Evolutionary conservation across 148 eudicot genomes (phyloP), one percentile per base, ranked within the genome.

Genomic region (Arbutus unedo): DNA sequence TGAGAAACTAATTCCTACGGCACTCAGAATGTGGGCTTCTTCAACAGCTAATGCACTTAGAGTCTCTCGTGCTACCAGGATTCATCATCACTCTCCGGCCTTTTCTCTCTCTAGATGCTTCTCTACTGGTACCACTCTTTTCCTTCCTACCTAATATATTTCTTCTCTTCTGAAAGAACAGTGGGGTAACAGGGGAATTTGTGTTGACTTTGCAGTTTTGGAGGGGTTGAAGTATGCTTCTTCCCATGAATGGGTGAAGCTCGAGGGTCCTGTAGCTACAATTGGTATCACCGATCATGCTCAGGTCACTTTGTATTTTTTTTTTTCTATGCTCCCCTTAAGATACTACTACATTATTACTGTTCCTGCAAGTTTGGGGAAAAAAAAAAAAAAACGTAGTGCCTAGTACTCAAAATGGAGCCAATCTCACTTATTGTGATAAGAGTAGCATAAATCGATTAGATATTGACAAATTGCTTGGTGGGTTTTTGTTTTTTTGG

Each of bases 251-350:
- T 95, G 97, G 98, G 98, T 95, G 83, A 95, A 95, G 87, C 94
- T 91, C 83, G 98, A 95, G 43, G 98, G 98, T 50, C 79, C 93
- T 45, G 94, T 95, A 78, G 99, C 98, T 81, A 94, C 97, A 76
- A 86, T 97, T 89, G 99, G 99, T 66, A 94, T 97, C 81, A 97
- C 99, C 25, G 88, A 94, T 79, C 99, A 97, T 90, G 99, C 99
- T 83, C 99, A 96, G 98, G 99, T 96, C 23, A 3, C 31, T 18
- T 15, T 50, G 4, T 60, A 5, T n/a, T 14, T 56, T 15, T 2
- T 21, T 6, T 23, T 64, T 38, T 5, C 38, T 31, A 1, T 31
- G 38, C 38, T 31, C 38, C 38, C 38, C 38, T 31, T 1, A n/a
- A n/a, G n/a, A 31, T 31, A 0, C 0, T 31, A 31, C 38, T 31